These are phyloP conservation scores for Eucalyptus globulus DNA, from an alignment of 345 rosid genomes.

Conservation along the genomic window DNA sequence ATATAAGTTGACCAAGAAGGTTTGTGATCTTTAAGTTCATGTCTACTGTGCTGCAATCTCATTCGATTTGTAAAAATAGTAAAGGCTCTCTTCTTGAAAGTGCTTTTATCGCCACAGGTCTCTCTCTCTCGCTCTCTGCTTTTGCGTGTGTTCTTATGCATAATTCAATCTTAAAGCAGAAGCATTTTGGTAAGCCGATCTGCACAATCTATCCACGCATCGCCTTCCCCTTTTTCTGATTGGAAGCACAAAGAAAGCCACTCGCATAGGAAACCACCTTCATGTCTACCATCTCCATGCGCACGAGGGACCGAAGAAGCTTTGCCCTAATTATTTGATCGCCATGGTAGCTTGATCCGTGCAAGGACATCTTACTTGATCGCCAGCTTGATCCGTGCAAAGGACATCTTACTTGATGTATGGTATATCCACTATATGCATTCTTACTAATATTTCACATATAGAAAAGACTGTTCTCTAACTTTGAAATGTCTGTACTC, in stretches of 20 bases:
- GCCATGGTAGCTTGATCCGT: too few relatives aligned
- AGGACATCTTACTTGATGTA: not conserved
- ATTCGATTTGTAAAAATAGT: not conserved
- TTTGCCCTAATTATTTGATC: not conserved
- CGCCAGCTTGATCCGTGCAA: not conserved
- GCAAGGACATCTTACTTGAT: too few relatives aligned
- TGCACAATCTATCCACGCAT: not conserved
- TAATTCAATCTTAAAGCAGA: not conserved
- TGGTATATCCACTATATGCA: not conserved
- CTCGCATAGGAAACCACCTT: not conserved
- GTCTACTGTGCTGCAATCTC: not conserved
- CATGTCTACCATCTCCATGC: not conserved
- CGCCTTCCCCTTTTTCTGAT: not conserved
- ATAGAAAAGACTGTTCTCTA: not conserved
- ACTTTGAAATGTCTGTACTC: not conserved
- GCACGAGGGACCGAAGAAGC: not conserved
- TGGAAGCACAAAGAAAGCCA: not conserved
- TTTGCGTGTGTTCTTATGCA: not conserved
- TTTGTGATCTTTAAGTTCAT: not conserved
- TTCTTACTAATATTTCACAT: not conserved
- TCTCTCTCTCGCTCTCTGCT: not conserved
- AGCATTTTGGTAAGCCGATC: not conserved
- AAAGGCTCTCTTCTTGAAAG: not conserved
- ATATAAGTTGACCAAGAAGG: not conserved
- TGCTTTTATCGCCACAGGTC: not conserved